These are phyloP conservation scores for Pseudovirgaria hyperparasitica DNA, from an alignment of 2,329 filamentous ascomycete genomes.

Conservation along the genomic window DNA sequence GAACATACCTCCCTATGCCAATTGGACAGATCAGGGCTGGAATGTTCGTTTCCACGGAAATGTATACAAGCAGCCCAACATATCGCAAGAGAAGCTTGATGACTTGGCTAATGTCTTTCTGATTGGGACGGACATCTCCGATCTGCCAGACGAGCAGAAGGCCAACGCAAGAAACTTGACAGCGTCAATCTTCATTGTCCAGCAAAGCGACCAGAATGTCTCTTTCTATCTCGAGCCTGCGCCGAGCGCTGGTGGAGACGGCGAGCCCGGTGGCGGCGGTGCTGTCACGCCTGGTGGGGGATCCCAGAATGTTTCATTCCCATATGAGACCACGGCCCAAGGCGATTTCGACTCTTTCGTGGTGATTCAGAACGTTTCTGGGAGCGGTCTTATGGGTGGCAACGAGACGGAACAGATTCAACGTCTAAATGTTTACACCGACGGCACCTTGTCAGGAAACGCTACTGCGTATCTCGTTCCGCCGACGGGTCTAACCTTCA, in stretches of 20 bases:
- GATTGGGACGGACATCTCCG: conserved; percentile 47
- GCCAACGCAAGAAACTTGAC: conserved; percentile 63
- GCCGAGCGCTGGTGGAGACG: conserved; percentile 40
- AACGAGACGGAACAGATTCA: conserved; percentile 54
- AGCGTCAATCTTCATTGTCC: conserved; percentile 60
- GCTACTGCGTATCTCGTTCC: conserved; percentile 67
- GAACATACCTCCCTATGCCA: conserved; percentile 55
- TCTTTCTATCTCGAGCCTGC: conserved; percentile 50
- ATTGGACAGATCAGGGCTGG: conserved; percentile 69
- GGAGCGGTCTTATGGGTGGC: conserved; percentile 41
- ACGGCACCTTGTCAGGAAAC: conserved; percentile 55
- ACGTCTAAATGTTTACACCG: conserved; percentile 53
- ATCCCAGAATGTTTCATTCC: conserved; percentile 48
- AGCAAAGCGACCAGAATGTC: conserved; percentile 53
- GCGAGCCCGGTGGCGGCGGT: conserved; percentile 35
- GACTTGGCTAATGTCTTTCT: conserved; percentile 59
- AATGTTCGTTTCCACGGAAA: conserved; percentile 66
- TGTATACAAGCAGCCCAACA: conserved; percentile 67
- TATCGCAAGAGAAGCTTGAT: conserved; percentile 51
- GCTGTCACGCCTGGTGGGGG: conserved; percentile 44
- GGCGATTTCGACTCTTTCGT: conserved; percentile 67
- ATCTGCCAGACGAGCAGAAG: conserved; percentile 46
- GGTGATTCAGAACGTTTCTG: conserved; percentile 45
- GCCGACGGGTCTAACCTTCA: conserved; percentile 53
- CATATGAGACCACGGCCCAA: conserved; percentile 50